A percentile compares a stretch with the other conserved stretches of the same genome.
Evolutionary conservation across 2,329 filamentous ascomycete species (phyloP).

Genomic region (Pyricularia sp.): DNA sequence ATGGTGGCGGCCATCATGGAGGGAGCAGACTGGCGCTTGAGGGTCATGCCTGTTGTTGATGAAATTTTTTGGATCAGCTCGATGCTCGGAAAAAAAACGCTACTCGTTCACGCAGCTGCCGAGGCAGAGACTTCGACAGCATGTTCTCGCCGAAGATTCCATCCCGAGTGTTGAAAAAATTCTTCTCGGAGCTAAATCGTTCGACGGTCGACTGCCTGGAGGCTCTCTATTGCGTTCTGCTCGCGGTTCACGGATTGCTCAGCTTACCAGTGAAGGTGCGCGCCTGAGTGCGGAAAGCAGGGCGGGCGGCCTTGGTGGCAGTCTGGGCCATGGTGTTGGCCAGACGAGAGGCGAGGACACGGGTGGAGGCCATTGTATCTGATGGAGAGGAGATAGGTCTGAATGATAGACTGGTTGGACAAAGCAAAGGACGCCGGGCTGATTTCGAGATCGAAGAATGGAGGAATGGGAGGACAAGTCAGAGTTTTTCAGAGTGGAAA

Average conservation of each 20-base stretch:
- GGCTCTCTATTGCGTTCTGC: neutral
- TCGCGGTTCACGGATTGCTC: neutral
- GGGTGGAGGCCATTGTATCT: conserved; percentile 71
- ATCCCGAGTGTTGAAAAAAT: conserved; percentile 12
- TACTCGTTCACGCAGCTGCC: conserved; percentile 3
- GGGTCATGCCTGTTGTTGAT: conserved; percentile 12
- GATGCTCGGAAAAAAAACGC: neutral
- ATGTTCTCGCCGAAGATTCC: neutral
- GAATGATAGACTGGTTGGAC: conserved; percentile 27
- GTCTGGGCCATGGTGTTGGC: conserved; percentile 67
- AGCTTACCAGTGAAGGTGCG: conserved; percentile 65
- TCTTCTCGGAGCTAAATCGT: conserved; percentile 13
- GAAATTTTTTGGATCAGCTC: conserved; percentile 10
- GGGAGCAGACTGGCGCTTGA: conserved; percentile 64
- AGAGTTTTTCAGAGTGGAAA: conserved; percentile 16
- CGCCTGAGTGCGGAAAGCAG: conserved; percentile 61
- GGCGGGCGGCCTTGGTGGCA: conserved; percentile 68
- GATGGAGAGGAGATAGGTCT: conserved; percentile 34
- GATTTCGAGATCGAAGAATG: conserved; percentile 2
- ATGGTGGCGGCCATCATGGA: conserved; percentile 57
- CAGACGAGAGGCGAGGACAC: conserved; percentile 70
- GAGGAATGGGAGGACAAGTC: conserved; percentile 15
- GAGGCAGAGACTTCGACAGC: neutral
- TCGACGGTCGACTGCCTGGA: neutral
- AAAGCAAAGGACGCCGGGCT: conserved; percentile 21